These are phyloP conservation scores for Nigrospora sphaerica DNA, from an alignment of 2,329 filamentous ascomycete species.

Conservation along the genomic window DNA sequence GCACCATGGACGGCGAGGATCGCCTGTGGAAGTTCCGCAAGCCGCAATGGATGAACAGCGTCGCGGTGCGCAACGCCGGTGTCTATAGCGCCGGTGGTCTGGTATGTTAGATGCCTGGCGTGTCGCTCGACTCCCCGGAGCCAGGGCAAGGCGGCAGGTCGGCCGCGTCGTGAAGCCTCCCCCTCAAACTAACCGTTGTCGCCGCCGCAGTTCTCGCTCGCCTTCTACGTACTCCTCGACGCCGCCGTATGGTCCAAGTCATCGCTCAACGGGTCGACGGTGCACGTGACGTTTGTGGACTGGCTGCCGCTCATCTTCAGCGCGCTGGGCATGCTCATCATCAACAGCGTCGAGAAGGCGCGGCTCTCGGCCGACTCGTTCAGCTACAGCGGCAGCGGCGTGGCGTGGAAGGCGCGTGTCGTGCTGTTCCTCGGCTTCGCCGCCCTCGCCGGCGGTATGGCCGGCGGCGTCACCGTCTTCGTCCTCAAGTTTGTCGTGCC, in stretches of 20 bases:
- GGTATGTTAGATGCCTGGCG: conserved; percentile 33
- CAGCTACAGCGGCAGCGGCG: conserved; percentile 53
- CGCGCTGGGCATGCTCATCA: conserved; percentile 62
- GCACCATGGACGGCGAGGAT: conserved; percentile 55
- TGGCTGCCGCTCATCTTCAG: conserved; percentile 64
- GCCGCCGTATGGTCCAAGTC: conserved; percentile 61
- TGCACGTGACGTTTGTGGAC: conserved; percentile 61
- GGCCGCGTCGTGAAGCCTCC: conserved; percentile 1
- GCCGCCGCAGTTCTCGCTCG: conserved; percentile 52
- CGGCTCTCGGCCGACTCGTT: conserved; percentile 57
- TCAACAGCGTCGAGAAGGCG: conserved; percentile 63
- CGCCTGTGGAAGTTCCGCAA: conserved; percentile 60
- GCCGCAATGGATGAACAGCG: conserved; percentile 61
- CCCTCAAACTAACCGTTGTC: not conserved
- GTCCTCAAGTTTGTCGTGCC: conserved; percentile 58
- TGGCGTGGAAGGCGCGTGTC: conserved; percentile 63
- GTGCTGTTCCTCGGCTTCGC: conserved; percentile 63
- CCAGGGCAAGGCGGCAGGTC: not conserved
- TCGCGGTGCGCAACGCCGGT: conserved; percentile 55
- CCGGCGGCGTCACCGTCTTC: conserved; percentile 61
- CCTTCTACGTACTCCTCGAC: conserved; percentile 64
- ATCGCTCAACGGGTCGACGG: conserved; percentile 48
- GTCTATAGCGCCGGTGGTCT: conserved; percentile 57
- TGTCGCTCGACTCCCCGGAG: not conserved
- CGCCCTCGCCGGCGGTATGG: conserved; percentile 59